A percentile compares a stretch with the other conserved stretches of the same genome.
phyloP scores from a whole-genome alignment of 2,329 filamentous ascomycete species.

The Balansia obtecta region DNA sequence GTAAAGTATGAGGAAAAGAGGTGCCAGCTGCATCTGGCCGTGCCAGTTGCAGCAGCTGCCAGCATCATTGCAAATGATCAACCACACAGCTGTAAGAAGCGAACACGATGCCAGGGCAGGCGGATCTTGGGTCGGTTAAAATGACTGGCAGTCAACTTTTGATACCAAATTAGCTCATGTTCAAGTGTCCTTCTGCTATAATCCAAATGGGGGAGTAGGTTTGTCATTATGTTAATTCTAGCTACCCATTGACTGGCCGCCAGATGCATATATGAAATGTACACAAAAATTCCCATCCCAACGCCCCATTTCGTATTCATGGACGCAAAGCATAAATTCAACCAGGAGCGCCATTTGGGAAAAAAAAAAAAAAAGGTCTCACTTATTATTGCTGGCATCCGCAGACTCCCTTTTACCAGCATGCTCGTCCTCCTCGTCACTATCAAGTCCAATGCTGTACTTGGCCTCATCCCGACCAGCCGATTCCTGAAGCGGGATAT shows the following conservation, averaged over 20 bases:
- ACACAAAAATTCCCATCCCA: not conserved
- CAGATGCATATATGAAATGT: not conserved
- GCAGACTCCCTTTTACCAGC: conserved; percentile 2
- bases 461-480: conserved; percentile 26
- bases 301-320: not conserved
- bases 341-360: not conserved
- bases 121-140: not conserved
- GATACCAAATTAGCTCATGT: too few species aligned
- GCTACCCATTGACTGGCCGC: not conserved
- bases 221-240: not conserved
- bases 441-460: conserved; percentile 46
- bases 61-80: not conserved
- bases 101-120: not conserved
- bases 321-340: not conserved
- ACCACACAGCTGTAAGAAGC: not conserved
- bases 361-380: not conserved
- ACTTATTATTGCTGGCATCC: not conserved
- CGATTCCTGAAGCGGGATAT: conserved; percentile 41
- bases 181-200: too few species aligned
- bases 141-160: too few species aligned
- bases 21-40: not conserved
- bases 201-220: not conserved
- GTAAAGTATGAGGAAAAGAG: not conserved
- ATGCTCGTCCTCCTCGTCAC: conserved; percentile 31
- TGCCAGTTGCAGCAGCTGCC: not conserved